These are phyloP conservation scores for Ceratocystis lukuohia DNA, from an alignment of 2,329 filamentous ascomycete genomes.

Conservation along the genomic window DNA sequence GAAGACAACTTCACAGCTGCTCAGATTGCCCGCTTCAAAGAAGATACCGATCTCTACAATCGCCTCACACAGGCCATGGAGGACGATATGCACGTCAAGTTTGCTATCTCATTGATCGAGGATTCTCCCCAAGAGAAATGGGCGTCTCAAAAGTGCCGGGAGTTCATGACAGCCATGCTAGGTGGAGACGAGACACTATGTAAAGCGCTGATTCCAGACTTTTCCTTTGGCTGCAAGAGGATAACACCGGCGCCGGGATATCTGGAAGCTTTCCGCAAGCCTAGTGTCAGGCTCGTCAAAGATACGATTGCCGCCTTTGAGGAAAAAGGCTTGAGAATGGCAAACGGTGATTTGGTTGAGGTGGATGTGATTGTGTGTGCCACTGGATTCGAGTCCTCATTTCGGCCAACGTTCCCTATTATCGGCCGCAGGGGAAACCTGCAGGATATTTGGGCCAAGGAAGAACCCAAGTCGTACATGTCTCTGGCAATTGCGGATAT, in stretches of 20 bases:
- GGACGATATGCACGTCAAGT: slow-evolving; percentile 32
- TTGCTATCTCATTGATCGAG: slow-evolving; percentile 32
- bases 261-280: slow-evolving; percentile 32
- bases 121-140: slow-evolving; percentile 31
- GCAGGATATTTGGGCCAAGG: slow-evolving; percentile 34
- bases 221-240: slow-evolving; percentile 35
- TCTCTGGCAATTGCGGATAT: slow-evolving; percentile 39
- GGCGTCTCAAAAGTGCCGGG: slow-evolving; percentile 29
- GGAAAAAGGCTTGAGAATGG: slow-evolving; percentile 35
- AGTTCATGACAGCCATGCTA: slow-evolving; percentile 37
- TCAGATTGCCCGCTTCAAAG: slow-evolving; percentile 36
- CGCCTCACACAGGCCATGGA: slow-evolving; percentile 36
- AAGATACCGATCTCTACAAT: slow-evolving; percentile 34
- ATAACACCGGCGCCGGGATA: slow-evolving; percentile 40
- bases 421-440: slow-evolving; percentile 38
- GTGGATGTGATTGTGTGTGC: slow-evolving; percentile 45
- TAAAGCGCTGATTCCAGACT: slow-evolving; percentile 38
- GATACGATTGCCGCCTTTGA: slow-evolving; percentile 35
- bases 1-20: slow-evolving; percentile 21
- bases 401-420: slow-evolving; percentile 38
- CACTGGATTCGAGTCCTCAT: slow-evolving; percentile 44
- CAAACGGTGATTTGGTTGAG: slow-evolving; percentile 35
- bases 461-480: slow-evolving; percentile 38
- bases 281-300: slow-evolving; percentile 37
- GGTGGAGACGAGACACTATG: slow-evolving; percentile 37